Evolutionary conservation across 305 asterid species (phyloP).

Genomic region (Fraxinus platypoda): DNA sequence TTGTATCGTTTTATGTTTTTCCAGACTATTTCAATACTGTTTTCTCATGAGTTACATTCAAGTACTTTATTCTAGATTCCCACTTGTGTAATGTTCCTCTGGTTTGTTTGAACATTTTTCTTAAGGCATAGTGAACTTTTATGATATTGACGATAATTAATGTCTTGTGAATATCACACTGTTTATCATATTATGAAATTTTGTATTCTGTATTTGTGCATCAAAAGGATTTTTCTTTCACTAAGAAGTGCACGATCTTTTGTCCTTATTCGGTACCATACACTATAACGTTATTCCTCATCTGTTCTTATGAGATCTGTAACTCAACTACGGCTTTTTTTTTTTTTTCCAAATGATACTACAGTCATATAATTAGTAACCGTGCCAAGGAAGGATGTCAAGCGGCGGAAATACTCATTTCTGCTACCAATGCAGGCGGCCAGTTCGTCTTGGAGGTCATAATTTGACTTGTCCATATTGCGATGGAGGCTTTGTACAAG

Average conservation of each 20-base stretch:
- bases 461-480: conserved; percentile 63
- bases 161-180: neutral
- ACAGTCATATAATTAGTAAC: neutral
- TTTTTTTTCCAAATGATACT: neutral
- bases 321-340: neutral
- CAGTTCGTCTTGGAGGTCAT: conserved; percentile 51
- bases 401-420: conserved; percentile 79
- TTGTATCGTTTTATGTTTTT: neutral
- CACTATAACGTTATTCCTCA: neutral
- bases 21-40: neutral
- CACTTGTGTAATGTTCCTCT: neutral
- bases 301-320: neutral
- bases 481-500: conserved; percentile 76
- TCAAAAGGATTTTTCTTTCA: neutral
- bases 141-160: neutral
- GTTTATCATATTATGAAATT: neutral
- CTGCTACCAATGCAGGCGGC: conserved; percentile 81
- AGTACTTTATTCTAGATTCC: neutral
- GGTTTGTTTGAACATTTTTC: neutral
- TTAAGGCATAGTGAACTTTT: neutral
- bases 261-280: neutral
- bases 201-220: neutral
- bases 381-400: conserved; percentile 47
- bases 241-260: neutral
- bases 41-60: neutral